Percentiles rank a stretch among this genome's conserved stretches.
These are phyloP conservation scores for Debaryomyces castellii DNA, from an alignment of 805 yeast genomes.

Conservation along the genomic window DNA sequence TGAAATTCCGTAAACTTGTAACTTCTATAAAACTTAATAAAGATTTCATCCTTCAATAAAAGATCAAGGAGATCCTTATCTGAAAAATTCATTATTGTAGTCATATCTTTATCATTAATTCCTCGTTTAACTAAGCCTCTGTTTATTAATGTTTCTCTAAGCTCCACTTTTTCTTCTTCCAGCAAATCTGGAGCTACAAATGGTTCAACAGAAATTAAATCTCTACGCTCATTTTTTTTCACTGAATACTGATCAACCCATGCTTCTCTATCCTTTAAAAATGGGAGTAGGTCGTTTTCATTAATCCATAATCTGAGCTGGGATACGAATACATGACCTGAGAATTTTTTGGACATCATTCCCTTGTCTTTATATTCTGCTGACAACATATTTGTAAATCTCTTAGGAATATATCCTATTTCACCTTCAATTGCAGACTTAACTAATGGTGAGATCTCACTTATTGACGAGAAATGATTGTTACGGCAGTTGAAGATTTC, in stretches of 20 bases:
- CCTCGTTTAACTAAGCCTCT: background rate
- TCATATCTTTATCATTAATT: slow-evolving; percentile 21
- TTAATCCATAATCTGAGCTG: slow-evolving; percentile 54
- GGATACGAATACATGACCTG: slow-evolving; percentile 47
- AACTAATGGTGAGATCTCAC: slow-evolving; percentile 33
- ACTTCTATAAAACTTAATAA: slow-evolving; percentile 27
- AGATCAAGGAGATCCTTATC: slow-evolving; percentile 25
- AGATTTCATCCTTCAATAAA: slow-evolving; percentile 24
- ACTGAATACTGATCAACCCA: slow-evolving; percentile 22
- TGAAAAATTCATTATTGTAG: slow-evolving; percentile 22
- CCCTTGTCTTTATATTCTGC: slow-evolving; percentile 32
- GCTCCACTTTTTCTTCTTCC: no score
- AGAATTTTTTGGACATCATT: slow-evolving; percentile 31
- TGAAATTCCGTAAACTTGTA: slow-evolving; percentile 33
- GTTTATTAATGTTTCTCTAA: no score
- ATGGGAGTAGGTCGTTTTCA: slow-evolving; percentile 15
- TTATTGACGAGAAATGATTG: slow-evolving; percentile 29
- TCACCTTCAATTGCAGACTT: slow-evolving; percentile 35
- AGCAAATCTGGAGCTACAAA: no score
- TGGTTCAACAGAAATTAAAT: no score
- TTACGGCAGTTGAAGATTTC: slow-evolving; percentile 39
- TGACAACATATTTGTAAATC: slow-evolving; percentile 24
- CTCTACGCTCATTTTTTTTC: no score
- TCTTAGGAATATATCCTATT: slow-evolving; percentile 31
- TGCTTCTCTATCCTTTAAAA: slow-evolving; percentile 15